A percentile compares a stretch with the other conserved stretches of the same genome.
Evolutionary conservation across 306 rosid species (phyloP).

Genomic region (Dryas drummondii): DNA sequence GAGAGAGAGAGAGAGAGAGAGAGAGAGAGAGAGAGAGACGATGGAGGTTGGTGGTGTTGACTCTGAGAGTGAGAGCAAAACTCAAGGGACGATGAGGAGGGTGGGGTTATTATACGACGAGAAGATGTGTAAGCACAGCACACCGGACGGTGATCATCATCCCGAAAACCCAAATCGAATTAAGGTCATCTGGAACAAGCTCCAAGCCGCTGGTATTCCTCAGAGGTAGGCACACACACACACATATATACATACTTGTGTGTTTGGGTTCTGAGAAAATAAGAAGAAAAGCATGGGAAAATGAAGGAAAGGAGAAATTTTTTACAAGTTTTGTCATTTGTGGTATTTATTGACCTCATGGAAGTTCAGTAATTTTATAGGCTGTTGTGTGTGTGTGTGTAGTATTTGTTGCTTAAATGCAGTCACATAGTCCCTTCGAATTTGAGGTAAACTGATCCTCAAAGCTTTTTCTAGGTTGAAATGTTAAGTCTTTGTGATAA

Average conservation of each 20-base stretch:
- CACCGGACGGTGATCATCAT: slow-evolving; percentile 51
- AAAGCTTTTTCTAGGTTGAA: neutral
- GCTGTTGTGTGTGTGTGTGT: neutral
- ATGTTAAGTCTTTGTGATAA: neutral
- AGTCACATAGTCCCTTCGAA: neutral
- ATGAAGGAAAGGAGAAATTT: neutral
- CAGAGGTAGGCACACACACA: slow-evolving; percentile 42
- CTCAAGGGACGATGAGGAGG: slow-evolving; percentile 33
- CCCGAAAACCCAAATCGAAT: slow-evolving; percentile 80
- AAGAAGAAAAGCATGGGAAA: neutral
- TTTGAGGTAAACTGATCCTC: neutral
- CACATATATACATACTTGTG: neutral
- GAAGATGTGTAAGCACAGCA: slow-evolving; percentile 71
- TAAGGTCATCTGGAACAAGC: slow-evolving; percentile 70
- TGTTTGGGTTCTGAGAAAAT: slow-evolving; percentile 1
- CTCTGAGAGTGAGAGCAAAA: slow-evolving; percentile 3
- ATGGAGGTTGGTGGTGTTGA: slow-evolving; percentile 11
- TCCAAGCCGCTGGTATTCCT: slow-evolving; percentile 48
- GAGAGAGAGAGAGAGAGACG: slow-evolving; percentile 1
- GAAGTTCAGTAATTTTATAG: neutral
- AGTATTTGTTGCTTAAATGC: neutral
- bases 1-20: neutral
- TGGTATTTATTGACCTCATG: neutral
- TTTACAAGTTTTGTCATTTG: neutral
- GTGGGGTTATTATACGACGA: slow-evolving; percentile 80